Base-by-base conservation (phyloP, 345 rosid genomes). In the Melaleuca quinquenervia region DNA sequence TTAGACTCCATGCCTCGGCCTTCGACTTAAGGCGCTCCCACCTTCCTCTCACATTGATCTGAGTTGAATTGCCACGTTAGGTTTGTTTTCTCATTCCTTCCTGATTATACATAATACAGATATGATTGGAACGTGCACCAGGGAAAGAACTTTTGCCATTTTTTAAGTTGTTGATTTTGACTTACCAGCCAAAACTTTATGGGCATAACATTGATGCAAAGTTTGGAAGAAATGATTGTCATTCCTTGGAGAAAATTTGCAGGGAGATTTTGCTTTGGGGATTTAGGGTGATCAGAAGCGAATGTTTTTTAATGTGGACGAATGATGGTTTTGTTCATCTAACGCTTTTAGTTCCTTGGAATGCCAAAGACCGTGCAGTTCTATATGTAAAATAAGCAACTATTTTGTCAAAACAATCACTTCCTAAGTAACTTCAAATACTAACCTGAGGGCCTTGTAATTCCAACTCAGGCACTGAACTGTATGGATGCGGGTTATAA, bases 31-130 rank as follows among this genome's bases (percentile, higher is more conserved):
- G 49, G 80, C 56, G 86, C 85, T 75, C 86, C 93, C 88, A 84
- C 74, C 84, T 80, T 55, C 56, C 80, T 88, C 60, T 87, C 56
- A 58, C 74, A 84, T 88, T 84, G 88, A 91, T 91, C 92, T 92
- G 89, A 86, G 86, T 85, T 84, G 89, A 91, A 86, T 90, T 91
- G 87, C 90, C 50, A 82, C 86, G 87, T 90, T 89, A 91, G 92
- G 89, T 76, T 88, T 85, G 88, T 88, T 50, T 89, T 89, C 84
- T 90, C 92, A 88, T 86, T 84, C 85, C 86, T 86, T 90, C 91
- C 90, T 90, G 90, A 86, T 88, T 83, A 80, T 70, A 54, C 91
- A 86, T 87, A 27, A 83, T 84, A 70, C 62, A 88, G 56, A 82
- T 87, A 78, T 80, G 84, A 85, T 84, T 76, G 85, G 52, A 85